Base-by-base conservation (phyloP, 164 flowering plant genomes). In the Kalanchoe fedtschenkoi region DNA sequence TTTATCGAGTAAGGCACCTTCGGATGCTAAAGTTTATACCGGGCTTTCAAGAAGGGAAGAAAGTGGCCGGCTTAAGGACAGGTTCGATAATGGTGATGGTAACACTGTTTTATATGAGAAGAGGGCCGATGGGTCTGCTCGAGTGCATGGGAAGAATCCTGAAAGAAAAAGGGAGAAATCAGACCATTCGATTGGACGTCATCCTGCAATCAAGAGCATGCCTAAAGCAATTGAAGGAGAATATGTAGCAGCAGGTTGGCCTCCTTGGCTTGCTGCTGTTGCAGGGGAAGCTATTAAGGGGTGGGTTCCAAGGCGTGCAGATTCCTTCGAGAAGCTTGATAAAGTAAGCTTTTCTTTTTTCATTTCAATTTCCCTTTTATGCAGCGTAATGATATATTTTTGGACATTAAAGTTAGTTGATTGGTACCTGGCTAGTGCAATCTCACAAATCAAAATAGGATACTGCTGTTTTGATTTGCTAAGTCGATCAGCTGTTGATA, bases 211-310 rank as follows among this genome's bases (percentile, higher is more conserved):
- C 30, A 83, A 83, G 2, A 69, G 60, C 14, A 58, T 87, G 37
- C 87, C 91, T 0, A 87, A 77, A 67, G 89, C 81, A 6, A 29
- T 33, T 0, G 95, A 88, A 70, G 95, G 95, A 34, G 97, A 90
- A 68, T 93, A 88, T 70, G 86, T 91, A 6, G 93, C 99, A 0
- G 99, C 97, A 7, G 99, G 97, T 29, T 95, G 99, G 99, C 99
- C 99, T 30, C 43, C 93, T n/a, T 95, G 99, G 99, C 79, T 95
- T 19, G 87, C 91, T 26, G 83, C 85, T 0, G 97, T 88, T 33
- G 99, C 99, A 34, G 96, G 97, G 32, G 99, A 95, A 63, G 97
- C 99, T 35, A 88, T 95, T 56, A 74, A 68, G 63, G 99, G 99
- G 35, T 95, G 97, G 99, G 68, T 86, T n/a, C 97, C 97, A 5